phyloP scores from a whole-genome alignment of 2,329 filamentous ascomycete genomes.

The Nothomitra cinnamomea region DNA sequence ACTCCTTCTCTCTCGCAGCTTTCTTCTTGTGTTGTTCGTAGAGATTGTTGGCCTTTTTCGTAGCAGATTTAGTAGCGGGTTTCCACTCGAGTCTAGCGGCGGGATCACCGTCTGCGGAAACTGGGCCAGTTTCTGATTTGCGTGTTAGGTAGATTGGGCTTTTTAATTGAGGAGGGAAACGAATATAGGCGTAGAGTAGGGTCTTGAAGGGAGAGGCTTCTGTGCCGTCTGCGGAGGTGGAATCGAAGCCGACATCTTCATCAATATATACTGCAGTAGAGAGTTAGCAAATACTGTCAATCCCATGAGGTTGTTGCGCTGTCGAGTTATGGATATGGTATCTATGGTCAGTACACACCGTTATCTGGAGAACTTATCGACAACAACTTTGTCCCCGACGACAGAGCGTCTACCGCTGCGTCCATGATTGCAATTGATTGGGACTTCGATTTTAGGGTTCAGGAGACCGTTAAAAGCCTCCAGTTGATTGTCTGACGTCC shows the following conservation, averaged over 20 bases:
- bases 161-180: conserved; percentile 39
- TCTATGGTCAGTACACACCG: no score
- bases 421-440: no score
- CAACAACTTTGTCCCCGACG: no score
- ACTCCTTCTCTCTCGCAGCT: conserved; percentile 57
- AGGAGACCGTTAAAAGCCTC: no score
- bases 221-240: conserved; percentile 46
- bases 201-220: conserved; percentile 67
- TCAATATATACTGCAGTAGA: conserved; percentile 47
- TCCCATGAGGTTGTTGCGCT: no score
- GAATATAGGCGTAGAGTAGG: conserved; percentile 59
- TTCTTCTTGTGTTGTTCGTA: conserved; percentile 71
- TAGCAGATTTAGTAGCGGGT: conserved; percentile 62
- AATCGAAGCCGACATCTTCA: conserved; percentile 61
- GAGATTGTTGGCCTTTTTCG: conserved; percentile 69
- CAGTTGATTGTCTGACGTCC: no score
- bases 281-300: no score
- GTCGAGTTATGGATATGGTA: no score
- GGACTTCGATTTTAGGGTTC: no score
- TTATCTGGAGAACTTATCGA: no score
- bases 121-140: conserved; percentile 45
- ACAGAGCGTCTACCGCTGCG: no score
- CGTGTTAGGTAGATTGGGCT: conserved; percentile 48
- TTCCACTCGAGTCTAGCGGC: conserved; percentile 56
- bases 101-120: conserved; percentile 46